Evolutionary conservation across 2,329 filamentous ascomycete genomes (phyloP).

Genomic region (Fusarium sp.): DNA sequence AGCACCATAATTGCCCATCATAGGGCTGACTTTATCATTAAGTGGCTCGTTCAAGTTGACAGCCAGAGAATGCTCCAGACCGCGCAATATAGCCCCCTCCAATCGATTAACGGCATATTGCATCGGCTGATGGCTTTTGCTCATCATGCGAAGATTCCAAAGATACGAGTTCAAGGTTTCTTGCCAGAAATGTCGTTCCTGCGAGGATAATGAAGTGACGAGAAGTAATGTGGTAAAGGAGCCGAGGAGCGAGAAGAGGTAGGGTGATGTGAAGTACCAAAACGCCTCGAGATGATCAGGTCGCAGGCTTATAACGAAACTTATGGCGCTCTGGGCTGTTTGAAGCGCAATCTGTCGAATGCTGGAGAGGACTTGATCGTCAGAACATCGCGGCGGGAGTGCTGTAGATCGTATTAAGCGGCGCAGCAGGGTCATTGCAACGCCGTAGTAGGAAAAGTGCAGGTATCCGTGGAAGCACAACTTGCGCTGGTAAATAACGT

Average conservation of each 20-base stretch:
- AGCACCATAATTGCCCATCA: slow-evolving; percentile 44
- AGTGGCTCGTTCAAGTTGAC: slow-evolving; percentile 51
- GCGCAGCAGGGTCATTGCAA: slow-evolving; percentile 60
- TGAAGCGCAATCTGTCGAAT: slow-evolving; percentile 50
- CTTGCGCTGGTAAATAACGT: slow-evolving; percentile 56
- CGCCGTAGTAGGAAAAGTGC: slow-evolving; percentile 61
- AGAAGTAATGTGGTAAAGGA: slow-evolving; percentile 56
- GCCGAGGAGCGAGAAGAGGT: slow-evolving; percentile 55
- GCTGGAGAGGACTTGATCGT: slow-evolving; percentile 47
- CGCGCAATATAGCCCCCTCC: slow-evolving; percentile 54
- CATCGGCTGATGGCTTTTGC: slow-evolving; percentile 54
- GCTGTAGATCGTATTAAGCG: slow-evolving; percentile 56
- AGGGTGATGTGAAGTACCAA: slow-evolving; percentile 56
- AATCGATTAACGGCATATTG: slow-evolving; percentile 54
- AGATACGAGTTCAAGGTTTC: slow-evolving; percentile 52
- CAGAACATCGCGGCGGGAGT: slow-evolving; percentile 47
- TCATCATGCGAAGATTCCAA: slow-evolving; percentile 52
- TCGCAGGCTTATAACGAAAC: slow-evolving; percentile 50
- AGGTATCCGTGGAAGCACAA: slow-evolving; percentile 57
- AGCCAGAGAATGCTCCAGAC: slow-evolving; percentile 53
- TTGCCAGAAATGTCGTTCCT: slow-evolving; percentile 51
- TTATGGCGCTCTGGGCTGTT: slow-evolving; percentile 50
- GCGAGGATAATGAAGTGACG: slow-evolving; percentile 50
- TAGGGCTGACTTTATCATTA: slow-evolving; percentile 48
- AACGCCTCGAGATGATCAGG: slow-evolving; percentile 57